Evolutionary conservation across 805 yeast genomes (phyloP).

Genomic region (Starmerella floris): DNA sequence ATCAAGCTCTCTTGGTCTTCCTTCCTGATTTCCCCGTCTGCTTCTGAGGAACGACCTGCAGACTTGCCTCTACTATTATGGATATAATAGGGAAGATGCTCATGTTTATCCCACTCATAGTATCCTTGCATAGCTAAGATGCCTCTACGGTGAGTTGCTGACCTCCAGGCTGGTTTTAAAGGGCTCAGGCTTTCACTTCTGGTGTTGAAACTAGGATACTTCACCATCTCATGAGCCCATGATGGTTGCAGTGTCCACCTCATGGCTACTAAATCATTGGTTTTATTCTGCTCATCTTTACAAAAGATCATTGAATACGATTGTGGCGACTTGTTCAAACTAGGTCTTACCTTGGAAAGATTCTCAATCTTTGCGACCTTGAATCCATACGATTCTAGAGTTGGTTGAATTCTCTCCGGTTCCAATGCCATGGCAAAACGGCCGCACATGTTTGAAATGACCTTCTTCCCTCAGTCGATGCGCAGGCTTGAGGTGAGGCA

Average conservation of each 20-base stretch:
- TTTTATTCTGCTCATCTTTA: neutral
- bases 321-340: slow-evolving; percentile 17
- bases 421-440: slow-evolving; percentile 14
- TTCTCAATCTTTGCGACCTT: neutral
- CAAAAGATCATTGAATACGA: slow-evolving; percentile 4
- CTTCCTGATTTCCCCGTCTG: neutral
- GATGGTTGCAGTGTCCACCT: slow-evolving; percentile 68
- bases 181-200: slow-evolving; percentile 46
- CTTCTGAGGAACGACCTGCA: too few species aligned
- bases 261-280: slow-evolving; percentile 31
- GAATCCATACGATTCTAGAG: slow-evolving; percentile 6
- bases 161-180: slow-evolving; percentile 44
- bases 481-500: too few species aligned
- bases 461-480: too few species aligned
- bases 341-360: neutral
- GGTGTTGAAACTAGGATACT: slow-evolving; percentile 45
- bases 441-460: slow-evolving; percentile 21
- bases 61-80: slow-evolving; percentile 20
- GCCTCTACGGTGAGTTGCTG: slow-evolving; percentile 43
- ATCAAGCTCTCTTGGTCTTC: slow-evolving; percentile 33
- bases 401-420: neutral
- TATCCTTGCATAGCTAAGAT: slow-evolving; percentile 72
- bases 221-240: slow-evolving; percentile 19
- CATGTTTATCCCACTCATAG: slow-evolving; percentile 57
- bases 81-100: slow-evolving; percentile 54